phyloP scores from a whole-genome alignment of 75 land plant species.

The Larix kaempferi region DNA sequence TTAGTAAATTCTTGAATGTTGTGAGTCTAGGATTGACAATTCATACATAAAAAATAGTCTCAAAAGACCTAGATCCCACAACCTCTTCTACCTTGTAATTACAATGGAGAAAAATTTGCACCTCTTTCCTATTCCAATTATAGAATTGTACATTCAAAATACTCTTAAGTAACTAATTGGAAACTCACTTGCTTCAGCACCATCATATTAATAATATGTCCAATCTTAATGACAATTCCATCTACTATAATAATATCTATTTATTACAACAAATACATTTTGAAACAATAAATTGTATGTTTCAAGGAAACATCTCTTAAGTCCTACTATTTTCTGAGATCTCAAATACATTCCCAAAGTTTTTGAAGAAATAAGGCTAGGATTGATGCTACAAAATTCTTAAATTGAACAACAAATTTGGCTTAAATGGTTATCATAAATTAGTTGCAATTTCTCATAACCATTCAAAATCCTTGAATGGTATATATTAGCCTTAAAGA shows the following conservation, averaged over 20 bases:
- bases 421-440: not conserved
- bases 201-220: slow-evolving; percentile 80
- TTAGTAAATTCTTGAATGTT: not conserved
- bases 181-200: slow-evolving; percentile 78
- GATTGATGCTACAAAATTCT: not conserved
- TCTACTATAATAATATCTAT: slow-evolving; percentile 65
- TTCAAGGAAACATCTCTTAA: not conserved
- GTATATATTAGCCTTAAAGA: not conserved
- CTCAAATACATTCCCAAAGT: not conserved
- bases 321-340: not conserved
- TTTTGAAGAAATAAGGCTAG: not conserved
- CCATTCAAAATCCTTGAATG: not conserved
- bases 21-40: not conserved
- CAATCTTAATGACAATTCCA: slow-evolving; percentile 84
- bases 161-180: not conserved
- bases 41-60: slow-evolving; percentile 55
- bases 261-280: slow-evolving; percentile 29
- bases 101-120: not conserved
- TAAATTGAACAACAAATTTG: not conserved
- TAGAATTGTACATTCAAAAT: not conserved
- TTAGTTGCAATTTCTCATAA: not conserved
- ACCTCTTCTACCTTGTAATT: slow-evolving; percentile 71
- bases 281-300: not conserved
- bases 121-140: not conserved
- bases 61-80: slow-evolving; percentile 71